Evolutionary conservation across 345 rosid genomes (phyloP), one percentile per base, ranked within the genome.

Genomic region (Sisymbrium irio): DNA sequence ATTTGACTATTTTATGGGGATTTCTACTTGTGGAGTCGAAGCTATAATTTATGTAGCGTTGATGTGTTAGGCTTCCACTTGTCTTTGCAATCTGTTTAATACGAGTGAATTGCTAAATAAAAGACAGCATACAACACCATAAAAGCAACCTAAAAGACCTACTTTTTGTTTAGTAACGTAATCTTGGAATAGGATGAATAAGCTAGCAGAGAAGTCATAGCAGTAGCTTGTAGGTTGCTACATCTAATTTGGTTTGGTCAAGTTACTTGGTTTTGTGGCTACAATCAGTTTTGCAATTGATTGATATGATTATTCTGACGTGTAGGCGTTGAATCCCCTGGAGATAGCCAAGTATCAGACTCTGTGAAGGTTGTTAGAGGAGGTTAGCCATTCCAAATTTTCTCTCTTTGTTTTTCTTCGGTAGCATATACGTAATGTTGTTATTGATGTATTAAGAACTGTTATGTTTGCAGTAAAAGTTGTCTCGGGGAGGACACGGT

Each of bases 401-500:
- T 65, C 45, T 71, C 27, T 55, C 25, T 5, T 46, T 45, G 46
- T 69, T 75, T 82, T 58, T 27, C 12, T 35, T 22, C 65, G 10
- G 40, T 39, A 64, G 36, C 51, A 66, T 40, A 40, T 17, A 10
- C 65, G 44, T 65, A 25, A 19, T 76, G 41, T 70, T 45, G 50
- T 59, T 41, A 45, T 75, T 83, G 30, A 82, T 78, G 53, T 15
- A 25, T 61, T 70, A 8, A 58, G n/a, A 74, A 57, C 64, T 75
- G 56, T 33, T 71, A 37, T 71, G 69, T 70, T 85, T 79, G 86
- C 88, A 95, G 99, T 92, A 81, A 96, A 93, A 37, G 94, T 92
- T 62, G 89, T 90, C 72, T 81, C 77, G 10, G 99, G 99, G 78
- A 83, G 96, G 80, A 95, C 97, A 4, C 97, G 99, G 40, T 46